Percentiles rank a stretch among this genome's conserved stretches.
Evolutionary conservation across 2,329 filamentous ascomycete species (phyloP).

Genomic region (Alternaria brassicicola): DNA sequence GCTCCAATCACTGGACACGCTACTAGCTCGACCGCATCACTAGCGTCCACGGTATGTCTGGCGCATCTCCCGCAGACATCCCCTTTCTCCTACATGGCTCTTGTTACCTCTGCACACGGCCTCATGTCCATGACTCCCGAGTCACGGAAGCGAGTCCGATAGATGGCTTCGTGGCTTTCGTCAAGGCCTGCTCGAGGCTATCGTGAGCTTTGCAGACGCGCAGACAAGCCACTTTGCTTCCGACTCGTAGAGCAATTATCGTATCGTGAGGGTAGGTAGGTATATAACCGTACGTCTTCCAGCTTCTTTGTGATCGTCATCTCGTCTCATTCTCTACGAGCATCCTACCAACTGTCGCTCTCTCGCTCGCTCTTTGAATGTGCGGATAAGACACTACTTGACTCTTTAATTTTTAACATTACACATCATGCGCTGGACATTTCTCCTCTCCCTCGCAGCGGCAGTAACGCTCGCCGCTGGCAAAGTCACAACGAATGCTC

Average conservation of each 20-base stretch:
- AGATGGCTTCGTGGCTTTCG: background rate
- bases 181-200: background rate
- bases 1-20: background rate
- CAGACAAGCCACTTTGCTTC: background rate
- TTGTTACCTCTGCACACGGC: rapidly evolving
- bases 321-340: background rate
- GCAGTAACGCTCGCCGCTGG: background rate
- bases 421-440: background rate
- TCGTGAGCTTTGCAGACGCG: background rate
- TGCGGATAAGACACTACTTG: background rate
- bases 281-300: background rate
- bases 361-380: background rate
- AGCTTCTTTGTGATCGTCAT: background rate
- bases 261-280: background rate
- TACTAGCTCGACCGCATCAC: rapidly evolving
- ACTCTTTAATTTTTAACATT: rapidly evolving
- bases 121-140: background rate
- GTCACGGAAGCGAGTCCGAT: background rate
- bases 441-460: background rate
- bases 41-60: no score
- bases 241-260: rapidly evolving
- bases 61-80: background rate
- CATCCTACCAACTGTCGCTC: background rate
- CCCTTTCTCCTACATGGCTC: background rate
- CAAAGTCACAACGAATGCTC: constrained; percentile 1